Percentiles rank a stretch among this genome's conserved stretches.
Evolutionary conservation across 2,329 filamentous ascomycete genomes (phyloP).

Genomic region (Ascochyta koolunga): DNA sequence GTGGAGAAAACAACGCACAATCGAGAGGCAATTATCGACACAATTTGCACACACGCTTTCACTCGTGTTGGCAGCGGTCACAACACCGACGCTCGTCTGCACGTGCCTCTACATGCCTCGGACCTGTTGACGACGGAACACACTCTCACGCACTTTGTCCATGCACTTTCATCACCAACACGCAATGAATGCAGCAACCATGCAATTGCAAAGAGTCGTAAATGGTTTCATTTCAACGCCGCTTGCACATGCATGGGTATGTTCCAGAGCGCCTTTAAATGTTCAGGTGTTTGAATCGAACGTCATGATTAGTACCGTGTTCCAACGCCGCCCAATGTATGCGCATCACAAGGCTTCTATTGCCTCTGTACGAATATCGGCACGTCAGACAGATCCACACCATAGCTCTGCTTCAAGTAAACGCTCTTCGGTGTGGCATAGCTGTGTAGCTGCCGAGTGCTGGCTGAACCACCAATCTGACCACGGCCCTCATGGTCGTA

Average conservation of each 20-base stretch:
- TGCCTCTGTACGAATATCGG: slow-evolving; percentile 36
- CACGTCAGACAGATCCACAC: slow-evolving; percentile 43
- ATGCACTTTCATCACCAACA: neutral
- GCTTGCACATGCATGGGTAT: neutral
- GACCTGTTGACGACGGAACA: neutral
- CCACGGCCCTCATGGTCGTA: slow-evolving; percentile 45
- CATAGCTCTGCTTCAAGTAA: slow-evolving; percentile 36
- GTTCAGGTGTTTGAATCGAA: slow-evolving; percentile 6
- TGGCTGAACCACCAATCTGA: slow-evolving; percentile 45
- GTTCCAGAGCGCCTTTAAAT: slow-evolving; percentile 3
- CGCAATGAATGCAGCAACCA: neutral
- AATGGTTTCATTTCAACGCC: slow-evolving; percentile 1
- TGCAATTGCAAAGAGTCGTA: neutral
- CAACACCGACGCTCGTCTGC: neutral
- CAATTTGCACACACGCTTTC: neutral
- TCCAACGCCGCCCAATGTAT: slow-evolving; percentile 1
- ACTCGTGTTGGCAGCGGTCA: slow-evolving; percentile 1
- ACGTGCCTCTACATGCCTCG: slow-evolving; percentile 5
- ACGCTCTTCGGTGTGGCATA: slow-evolving; percentile 39
- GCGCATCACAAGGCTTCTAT: neutral
- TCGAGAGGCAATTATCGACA: slow-evolving; percentile 6
- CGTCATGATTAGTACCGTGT: slow-evolving; percentile 6
- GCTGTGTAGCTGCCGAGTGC: slow-evolving; percentile 42
- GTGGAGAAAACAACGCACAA: slow-evolving; percentile 3
- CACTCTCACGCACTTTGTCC: neutral